A percentile compares a stretch with the other conserved stretches of the same genome.
Conservation (phyloP, 305 asterid genomes). For the Fraxinus platypoda region DNA sequence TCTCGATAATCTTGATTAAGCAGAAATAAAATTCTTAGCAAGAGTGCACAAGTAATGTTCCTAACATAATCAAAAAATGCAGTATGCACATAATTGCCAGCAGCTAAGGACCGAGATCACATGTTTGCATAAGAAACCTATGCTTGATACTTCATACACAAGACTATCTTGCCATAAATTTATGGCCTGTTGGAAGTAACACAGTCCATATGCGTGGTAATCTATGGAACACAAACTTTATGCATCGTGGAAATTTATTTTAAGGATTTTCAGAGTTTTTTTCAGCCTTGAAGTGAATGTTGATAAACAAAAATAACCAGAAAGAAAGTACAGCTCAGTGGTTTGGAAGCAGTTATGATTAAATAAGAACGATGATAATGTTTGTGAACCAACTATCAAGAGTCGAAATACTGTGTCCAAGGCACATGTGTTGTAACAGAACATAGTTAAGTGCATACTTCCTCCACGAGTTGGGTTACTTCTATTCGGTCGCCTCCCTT, state of each 20-base stretch:
- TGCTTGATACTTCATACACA: not conserved
- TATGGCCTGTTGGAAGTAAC: not conserved
- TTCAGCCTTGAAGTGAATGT: not conserved
- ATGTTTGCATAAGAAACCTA: not conserved
- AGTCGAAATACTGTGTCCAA: not conserved
- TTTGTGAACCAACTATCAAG: slow-evolving; percentile 9
- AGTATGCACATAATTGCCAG: not conserved
- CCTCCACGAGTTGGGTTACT: slow-evolving; percentile 64
- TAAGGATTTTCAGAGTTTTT: not conserved
- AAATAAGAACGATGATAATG: not conserved
- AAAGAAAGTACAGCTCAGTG: not conserved
- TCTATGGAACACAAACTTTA: not conserved
- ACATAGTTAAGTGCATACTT: slow-evolving; percentile 46
- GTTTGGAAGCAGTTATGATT: not conserved
- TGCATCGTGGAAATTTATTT: not conserved
- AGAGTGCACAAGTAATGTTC: not conserved
- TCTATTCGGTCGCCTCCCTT: slow-evolving; percentile 89
- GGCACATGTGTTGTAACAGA: not conserved
- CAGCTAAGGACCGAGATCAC: not conserved
- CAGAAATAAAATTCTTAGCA: not conserved
- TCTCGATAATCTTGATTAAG: not conserved
- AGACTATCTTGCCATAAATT: not conserved
- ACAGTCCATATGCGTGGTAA: not conserved
- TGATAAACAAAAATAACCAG: not conserved
- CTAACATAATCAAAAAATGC: not conserved